A percentile compares a stretch with the other conserved stretches of the same genome.
Evolutionary conservation across 2,329 filamentous ascomycete genomes (phyloP).

Genomic region (Ascochyta pisi): DNA sequence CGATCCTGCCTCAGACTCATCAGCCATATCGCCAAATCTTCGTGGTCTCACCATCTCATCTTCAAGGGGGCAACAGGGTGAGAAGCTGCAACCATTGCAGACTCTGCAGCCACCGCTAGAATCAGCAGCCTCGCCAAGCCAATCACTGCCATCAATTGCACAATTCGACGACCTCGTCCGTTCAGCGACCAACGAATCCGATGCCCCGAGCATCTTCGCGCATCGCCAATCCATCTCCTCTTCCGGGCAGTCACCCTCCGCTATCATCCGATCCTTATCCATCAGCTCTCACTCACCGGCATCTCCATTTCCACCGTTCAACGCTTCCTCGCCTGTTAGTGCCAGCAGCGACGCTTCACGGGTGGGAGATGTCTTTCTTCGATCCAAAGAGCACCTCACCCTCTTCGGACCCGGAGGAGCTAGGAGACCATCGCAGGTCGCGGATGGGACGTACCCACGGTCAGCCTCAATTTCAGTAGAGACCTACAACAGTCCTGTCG

Average conservation of each 20-base stretch:
- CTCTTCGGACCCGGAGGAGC: constrained; percentile 34
- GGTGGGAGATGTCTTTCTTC: constrained; percentile 41
- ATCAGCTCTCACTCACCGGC: constrained; percentile 44
- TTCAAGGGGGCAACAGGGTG: constrained; percentile 33
- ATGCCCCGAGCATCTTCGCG: constrained; percentile 33
- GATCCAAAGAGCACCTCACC: constrained; percentile 36
- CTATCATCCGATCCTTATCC: constrained; percentile 40
- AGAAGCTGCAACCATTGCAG: constrained; percentile 48
- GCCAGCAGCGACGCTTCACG: constrained; percentile 35
- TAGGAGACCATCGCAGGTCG: constrained; percentile 47
- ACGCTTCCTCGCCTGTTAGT: constrained; percentile 43
- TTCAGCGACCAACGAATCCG: constrained; percentile 39
- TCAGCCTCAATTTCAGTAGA: constrained; percentile 41
- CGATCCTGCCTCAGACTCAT: constrained; percentile 21
- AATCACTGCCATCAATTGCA: constrained; percentile 43
- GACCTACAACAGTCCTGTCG: constrained; percentile 48
- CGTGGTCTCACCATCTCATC: constrained; percentile 43
- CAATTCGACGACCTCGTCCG: constrained; percentile 46
- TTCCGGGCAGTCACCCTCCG: constrained; percentile 45
- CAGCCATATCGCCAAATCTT: constrained; percentile 39
- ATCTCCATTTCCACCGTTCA: constrained; percentile 39
- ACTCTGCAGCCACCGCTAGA: constrained; percentile 40
- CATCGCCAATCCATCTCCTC: constrained; percentile 49
- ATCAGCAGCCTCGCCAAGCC: constrained; percentile 37
- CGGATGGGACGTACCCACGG: constrained; percentile 42